Percentiles rank a stretch among this genome's conserved stretches.
Evolutionary conservation across 2,329 filamentous ascomycete genomes (phyloP).

Genomic region (Penicillium digitatum): DNA sequence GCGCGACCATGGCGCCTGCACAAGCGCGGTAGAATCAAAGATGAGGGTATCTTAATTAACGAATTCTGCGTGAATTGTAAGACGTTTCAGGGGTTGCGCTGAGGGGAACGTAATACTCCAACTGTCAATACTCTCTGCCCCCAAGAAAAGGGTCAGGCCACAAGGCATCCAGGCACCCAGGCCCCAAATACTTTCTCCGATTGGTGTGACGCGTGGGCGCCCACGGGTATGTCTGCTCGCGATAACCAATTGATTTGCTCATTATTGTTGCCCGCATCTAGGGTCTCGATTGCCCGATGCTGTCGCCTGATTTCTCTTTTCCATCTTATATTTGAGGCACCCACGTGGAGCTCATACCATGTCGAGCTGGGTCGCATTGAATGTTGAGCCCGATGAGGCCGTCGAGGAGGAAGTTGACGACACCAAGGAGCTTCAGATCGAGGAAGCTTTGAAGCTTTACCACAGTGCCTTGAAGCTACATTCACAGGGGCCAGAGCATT

Average conservation of each 20-base stretch:
- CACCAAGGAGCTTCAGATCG: slow-evolving; percentile 93
- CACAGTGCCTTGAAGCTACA: slow-evolving; percentile 88
- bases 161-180: slow-evolving; percentile 14
- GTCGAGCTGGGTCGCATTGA: slow-evolving; percentile 76
- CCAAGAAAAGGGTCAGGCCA: slow-evolving; percentile 19
- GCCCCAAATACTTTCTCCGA: slow-evolving; percentile 11
- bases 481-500: slow-evolving; percentile 74
- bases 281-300: slow-evolving; percentile 17
- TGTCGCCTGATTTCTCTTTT: slow-evolving; percentile 1
- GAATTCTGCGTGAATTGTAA: background rate
- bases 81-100: slow-evolving; percentile 6
- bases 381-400: slow-evolving; percentile 88
- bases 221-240: slow-evolving; percentile 15
- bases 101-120: slow-evolving; percentile 11
- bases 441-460: slow-evolving; percentile 93
- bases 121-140: background rate
- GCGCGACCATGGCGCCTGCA: slow-evolving; percentile 61
- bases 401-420: slow-evolving; percentile 89
- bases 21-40: slow-evolving; percentile 16
- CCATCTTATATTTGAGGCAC: slow-evolving; percentile 3
- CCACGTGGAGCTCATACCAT: slow-evolving; percentile 31
- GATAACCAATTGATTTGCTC: slow-evolving; percentile 10
- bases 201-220: slow-evolving; percentile 17
- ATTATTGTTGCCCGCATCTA: slow-evolving; percentile 2
- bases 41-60: background rate